These are phyloP conservation scores for Magnolia changhungtana DNA, from an alignment of 164 flowering plant genomes.

Conservation along the genomic window DNA sequence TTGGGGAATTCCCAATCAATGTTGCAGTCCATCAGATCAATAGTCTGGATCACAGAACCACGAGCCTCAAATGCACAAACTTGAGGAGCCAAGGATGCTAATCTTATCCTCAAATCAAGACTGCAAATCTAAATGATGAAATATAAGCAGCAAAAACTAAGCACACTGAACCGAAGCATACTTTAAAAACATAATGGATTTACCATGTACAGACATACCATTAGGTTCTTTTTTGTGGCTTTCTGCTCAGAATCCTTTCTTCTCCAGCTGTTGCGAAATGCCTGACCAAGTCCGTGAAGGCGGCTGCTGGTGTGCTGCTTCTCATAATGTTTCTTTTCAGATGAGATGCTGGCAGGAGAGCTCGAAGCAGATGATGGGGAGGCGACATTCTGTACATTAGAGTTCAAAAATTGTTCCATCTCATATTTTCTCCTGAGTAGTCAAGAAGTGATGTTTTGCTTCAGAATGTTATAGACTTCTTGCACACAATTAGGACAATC, in stretches of 20 bases:
- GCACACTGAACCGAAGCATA: neutral
- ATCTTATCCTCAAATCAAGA: too few species aligned
- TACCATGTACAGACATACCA: constrained; percentile 35
- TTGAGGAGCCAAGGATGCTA: too few species aligned
- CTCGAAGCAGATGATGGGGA: constrained; percentile 29
- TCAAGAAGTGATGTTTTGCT: constrained; percentile 15
- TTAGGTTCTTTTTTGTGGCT: constrained; percentile 40
- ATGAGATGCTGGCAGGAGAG: constrained; percentile 13
- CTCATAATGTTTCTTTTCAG: constrained; percentile 48
- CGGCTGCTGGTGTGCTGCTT: constrained; percentile 50
- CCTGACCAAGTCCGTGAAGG: constrained; percentile 51
- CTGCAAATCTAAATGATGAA: neutral
- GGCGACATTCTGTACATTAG: constrained; percentile 26
- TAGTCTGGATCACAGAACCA: too few species aligned
- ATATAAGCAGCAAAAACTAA: neutral
- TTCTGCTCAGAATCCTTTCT: constrained; percentile 52
- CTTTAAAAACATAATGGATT: neutral
- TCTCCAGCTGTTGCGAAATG: constrained; percentile 87
- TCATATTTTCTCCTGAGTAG: constrained; percentile 85
- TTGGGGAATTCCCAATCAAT: too few species aligned
- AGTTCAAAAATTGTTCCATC: constrained; percentile 53
- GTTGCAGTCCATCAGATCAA: too few species aligned
- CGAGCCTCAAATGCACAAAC: too few species aligned
- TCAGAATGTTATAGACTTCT: constrained; percentile 14
- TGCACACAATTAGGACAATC: neutral